phyloP scores from a whole-genome alignment of 495 filamentous ascomycete genomes.

The Aspergillus taichungensis region DNA sequence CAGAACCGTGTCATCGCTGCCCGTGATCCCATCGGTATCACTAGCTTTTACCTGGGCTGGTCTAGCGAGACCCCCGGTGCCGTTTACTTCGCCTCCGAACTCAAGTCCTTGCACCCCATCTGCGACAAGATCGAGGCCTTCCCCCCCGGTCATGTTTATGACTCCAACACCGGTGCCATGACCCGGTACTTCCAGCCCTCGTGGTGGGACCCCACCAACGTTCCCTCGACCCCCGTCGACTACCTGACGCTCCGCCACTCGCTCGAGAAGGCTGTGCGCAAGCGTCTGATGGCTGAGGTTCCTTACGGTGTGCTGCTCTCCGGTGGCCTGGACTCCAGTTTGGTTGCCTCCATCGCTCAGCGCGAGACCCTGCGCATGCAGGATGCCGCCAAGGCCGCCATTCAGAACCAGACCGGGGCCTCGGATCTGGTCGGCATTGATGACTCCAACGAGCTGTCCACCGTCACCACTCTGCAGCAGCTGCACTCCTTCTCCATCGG shows the following conservation, averaged over 20 bases:
- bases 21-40: conserved; percentile 94
- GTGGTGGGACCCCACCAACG: conserved; percentile 80
- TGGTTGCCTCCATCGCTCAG: conserved; percentile 93
- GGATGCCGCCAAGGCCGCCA: conserved; percentile 36
- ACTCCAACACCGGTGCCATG: conserved; percentile 73
- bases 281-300: conserved; percentile 96
- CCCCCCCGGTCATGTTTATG: conserved; percentile 91
- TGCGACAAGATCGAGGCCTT: conserved; percentile 94
- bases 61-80: conserved; percentile 73
- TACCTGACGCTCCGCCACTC: conserved; percentile 69
- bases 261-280: conserved; percentile 85
- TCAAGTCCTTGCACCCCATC: conserved; percentile 87
- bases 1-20: conserved; percentile 87
- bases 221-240: conserved; percentile 73
- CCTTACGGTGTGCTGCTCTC: conserved; percentile 95
- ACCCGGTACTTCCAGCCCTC: conserved; percentile 82
- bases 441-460: conserved; percentile 77
- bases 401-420: conserved; percentile 39
- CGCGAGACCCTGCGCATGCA: conserved; percentile 75
- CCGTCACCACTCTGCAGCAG: conserved; percentile 85
- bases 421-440: conserved; percentile 87
- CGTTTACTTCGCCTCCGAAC: conserved; percentile 91
- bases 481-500: conserved; percentile 98
- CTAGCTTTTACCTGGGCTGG: conserved; percentile 91
- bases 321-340: conserved; percentile 88